A percentile compares a stretch with the other conserved stretches of the same genome.
Evolutionary conservation across 2,329 filamentous ascomycete species (phyloP).

Genomic region (Endoconidiophora polonica): DNA sequence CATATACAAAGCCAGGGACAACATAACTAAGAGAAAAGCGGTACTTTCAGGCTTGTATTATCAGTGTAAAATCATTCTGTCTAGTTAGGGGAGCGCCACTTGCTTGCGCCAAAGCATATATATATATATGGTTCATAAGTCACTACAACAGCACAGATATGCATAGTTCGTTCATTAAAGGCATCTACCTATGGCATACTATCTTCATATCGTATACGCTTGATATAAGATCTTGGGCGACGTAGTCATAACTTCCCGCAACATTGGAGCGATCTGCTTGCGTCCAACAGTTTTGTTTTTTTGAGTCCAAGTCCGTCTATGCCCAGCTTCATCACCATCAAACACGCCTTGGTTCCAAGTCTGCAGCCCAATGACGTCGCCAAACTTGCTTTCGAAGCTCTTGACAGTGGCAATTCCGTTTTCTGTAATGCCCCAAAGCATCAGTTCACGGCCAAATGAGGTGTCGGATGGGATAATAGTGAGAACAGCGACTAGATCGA

Average conservation of each 20-base stretch:
- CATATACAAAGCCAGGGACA: background rate
- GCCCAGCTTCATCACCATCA: conserved; percentile 25
- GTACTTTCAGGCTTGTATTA: background rate
- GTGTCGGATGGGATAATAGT: conserved; percentile 42
- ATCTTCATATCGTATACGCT: background rate
- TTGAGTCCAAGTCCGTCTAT: conserved; percentile 52
- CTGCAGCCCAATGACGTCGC: conserved; percentile 37
- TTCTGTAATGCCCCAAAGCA: conserved; percentile 45
- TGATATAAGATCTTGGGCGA: background rate
- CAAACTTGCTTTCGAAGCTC: conserved; percentile 33
- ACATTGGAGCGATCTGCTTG: conserved; percentile 52
- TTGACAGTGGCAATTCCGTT: conserved; percentile 32
- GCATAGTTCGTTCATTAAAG: conserved; percentile 1
- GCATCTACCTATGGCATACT: background rate
- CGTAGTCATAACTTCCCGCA: conserved; percentile 29
- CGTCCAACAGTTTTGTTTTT: conserved; percentile 41
- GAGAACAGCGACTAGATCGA: conserved; percentile 45
- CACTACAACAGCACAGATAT: background rate
- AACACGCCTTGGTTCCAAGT: conserved; percentile 33
- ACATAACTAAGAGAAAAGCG: background rate
- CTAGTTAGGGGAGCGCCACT: too few species aligned
- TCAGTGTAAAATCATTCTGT: background rate
- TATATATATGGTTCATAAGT: too few species aligned
- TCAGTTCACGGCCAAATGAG: conserved; percentile 46
- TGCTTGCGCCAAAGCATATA: too few species aligned